Percentiles rank a stretch among this genome's conserved stretches.
Evolutionary conservation across 306 rosid genomes (phyloP).

Genomic region (Acacia acuminata): DNA sequence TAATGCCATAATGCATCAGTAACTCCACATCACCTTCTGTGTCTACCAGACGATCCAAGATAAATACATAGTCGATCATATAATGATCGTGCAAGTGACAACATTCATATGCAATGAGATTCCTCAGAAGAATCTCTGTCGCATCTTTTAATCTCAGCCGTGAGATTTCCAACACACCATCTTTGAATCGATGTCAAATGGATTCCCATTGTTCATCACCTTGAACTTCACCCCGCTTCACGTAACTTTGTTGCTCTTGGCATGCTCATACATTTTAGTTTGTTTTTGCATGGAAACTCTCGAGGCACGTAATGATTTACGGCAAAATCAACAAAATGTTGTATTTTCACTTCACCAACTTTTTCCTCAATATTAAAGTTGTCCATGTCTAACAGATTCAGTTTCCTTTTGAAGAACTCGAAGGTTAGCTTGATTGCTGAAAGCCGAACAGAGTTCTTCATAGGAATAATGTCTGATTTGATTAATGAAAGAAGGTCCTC

Average conservation of each 20-base stretch:
- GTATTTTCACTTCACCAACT: neutral
- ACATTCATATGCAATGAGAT: slow-evolving; percentile 39
- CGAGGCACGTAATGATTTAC: neutral
- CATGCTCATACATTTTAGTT: neutral
- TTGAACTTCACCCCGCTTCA: slow-evolving; percentile 35
- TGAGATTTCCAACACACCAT: slow-evolving; percentile 36
- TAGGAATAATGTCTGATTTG: too few relatives aligned
- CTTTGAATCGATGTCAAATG: slow-evolving; percentile 25
- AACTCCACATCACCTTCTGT: slow-evolving; percentile 29
- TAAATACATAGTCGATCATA: slow-evolving; percentile 26
- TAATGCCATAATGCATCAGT: slow-evolving; percentile 30
- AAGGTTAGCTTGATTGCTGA: neutral
- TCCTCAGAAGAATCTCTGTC: slow-evolving; percentile 4
- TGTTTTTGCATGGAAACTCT: neutral
- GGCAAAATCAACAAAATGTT: neutral
- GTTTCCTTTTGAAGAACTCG: neutral
- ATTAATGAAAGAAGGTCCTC: too few relatives aligned
- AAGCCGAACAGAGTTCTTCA: too few relatives aligned
- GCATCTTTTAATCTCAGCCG: neutral
- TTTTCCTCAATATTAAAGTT: neutral
- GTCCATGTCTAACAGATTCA: neutral
- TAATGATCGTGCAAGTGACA: neutral
- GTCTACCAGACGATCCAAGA: slow-evolving; percentile 26
- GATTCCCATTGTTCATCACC: neutral
- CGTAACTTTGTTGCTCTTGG: slow-evolving; percentile 22